phyloP scores from a whole-genome alignment of 305 asterid genomes.

The Solanum aculeatissimum region DNA sequence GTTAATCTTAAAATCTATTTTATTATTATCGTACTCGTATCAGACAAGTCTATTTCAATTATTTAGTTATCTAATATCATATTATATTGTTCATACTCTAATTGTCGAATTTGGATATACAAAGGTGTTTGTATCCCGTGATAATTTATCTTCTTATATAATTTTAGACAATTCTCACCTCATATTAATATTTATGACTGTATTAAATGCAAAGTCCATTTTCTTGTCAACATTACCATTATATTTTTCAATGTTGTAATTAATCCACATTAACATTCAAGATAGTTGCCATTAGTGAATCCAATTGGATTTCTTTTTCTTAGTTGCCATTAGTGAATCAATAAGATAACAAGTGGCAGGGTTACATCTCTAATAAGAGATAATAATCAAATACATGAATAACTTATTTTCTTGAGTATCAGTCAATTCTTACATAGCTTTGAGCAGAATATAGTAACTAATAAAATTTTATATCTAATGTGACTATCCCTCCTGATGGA shows the following conservation, averaged over 20 bases:
- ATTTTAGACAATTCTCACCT: neutral
- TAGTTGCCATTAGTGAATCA: neutral
- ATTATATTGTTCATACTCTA: neutral
- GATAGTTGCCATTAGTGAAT: neutral
- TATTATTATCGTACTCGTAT: no score
- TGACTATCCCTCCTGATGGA: no score
- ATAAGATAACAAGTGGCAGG: neutral
- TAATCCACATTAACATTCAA: neutral
- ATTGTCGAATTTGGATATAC: no score
- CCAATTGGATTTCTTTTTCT: neutral
- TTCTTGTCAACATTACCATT: neutral
- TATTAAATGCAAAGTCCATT: neutral
- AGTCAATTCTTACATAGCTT: neutral
- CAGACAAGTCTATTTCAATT: neutral
- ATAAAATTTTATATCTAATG: neutral
- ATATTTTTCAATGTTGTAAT: neutral
- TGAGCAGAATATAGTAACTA: neutral
- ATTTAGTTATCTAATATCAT: neutral
- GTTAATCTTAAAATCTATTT: no score
- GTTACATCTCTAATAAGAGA: neutral
- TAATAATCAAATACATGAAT: neutral
- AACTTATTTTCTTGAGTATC: neutral
- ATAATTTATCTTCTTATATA: neutral
- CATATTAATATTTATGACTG: neutral
- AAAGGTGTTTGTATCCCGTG: no score